These are phyloP conservation scores for Gleditsia sinensis DNA, from an alignment of 306 rosid genomes.

Conservation along the genomic window DNA sequence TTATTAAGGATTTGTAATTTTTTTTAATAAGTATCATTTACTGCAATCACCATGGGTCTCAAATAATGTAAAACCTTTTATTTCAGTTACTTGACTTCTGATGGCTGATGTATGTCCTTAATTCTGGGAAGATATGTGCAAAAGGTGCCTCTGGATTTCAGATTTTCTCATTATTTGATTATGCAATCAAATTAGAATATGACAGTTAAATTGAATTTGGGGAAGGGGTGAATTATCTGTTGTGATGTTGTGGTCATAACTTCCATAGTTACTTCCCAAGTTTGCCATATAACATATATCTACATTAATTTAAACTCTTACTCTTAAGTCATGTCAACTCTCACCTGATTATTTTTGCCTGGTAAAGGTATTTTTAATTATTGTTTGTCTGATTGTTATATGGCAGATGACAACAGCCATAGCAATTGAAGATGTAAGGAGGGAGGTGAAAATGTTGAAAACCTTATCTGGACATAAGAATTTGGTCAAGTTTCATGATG, in stretches of 20 bases:
- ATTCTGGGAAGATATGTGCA: slow-evolving; percentile 28
- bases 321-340: not conserved
- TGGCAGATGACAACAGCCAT: slow-evolving; percentile 90
- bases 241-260: slow-evolving; percentile 5
- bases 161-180: slow-evolving; percentile 13
- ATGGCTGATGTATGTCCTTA: not conserved
- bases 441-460: slow-evolving; percentile 92
- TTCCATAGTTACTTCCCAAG: not conserved
- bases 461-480: slow-evolving; percentile 85
- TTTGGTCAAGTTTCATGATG: slow-evolving; percentile 80
- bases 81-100: slow-evolving; percentile 30
- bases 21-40: not conserved
- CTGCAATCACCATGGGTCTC: slow-evolving; percentile 17
- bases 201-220: not conserved
- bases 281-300: slow-evolving; percentile 22
- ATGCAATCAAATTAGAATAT: no score
- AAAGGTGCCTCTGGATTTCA: slow-evolving; percentile 17
- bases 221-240: not conserved
- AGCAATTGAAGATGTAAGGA: slow-evolving; percentile 91
- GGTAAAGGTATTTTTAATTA: slow-evolving; percentile 16
- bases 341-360: slow-evolving; percentile 20
- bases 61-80: slow-evolving; percentile 8
- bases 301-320: slow-evolving; percentile 4
- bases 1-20: slow-evolving; percentile 15
- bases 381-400: slow-evolving; percentile 24